Percentiles rank a stretch among this genome's conserved stretches.
Evolutionary conservation across 2,329 filamentous ascomycete genomes (phyloP).

Genomic region (Trichoderma semiorbis): DNA sequence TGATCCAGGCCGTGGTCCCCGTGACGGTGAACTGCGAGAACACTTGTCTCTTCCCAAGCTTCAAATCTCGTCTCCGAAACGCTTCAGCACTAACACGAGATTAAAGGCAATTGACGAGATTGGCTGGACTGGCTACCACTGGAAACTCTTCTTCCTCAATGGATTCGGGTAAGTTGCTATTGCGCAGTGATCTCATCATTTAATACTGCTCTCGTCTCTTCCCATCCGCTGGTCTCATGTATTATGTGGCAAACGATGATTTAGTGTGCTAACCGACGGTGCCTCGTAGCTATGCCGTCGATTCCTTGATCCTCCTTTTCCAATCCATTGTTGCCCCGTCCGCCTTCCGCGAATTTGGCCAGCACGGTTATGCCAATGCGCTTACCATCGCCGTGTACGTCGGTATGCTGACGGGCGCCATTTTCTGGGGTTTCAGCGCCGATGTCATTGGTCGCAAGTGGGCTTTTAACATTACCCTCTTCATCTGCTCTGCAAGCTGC

Average conservation of each 20-base stretch:
- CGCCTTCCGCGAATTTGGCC: conserved; percentile 57
- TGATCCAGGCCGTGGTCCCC: neutral
- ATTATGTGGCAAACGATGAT: neutral
- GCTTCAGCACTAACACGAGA: neutral
- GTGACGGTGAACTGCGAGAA: conserved; percentile 1
- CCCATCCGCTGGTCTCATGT: neutral
- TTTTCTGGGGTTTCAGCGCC: conserved; percentile 67
- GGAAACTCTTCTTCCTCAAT: conserved; percentile 59
- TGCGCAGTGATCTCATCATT: neutral
- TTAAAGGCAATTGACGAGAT: conserved; percentile 53
- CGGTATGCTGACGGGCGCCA: conserved; percentile 52
- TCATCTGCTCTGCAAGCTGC: conserved; percentile 55
- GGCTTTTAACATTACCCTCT: conserved; percentile 65
- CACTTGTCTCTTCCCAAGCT: neutral
- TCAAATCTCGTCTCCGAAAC: neutral
- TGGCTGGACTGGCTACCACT: conserved; percentile 57
- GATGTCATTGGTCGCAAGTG: conserved; percentile 66
- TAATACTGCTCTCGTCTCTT: neutral
- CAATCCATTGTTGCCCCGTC: conserved; percentile 60
- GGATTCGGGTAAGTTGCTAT: conserved; percentile 48
- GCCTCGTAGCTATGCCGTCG: conserved; percentile 41
- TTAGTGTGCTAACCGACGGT: neutral
- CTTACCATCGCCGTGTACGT: conserved; percentile 61
- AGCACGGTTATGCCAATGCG: conserved; percentile 51
- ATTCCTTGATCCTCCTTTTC: conserved; percentile 48